A percentile compares a stretch with the other conserved stretches of the same genome.
phyloP scores from a whole-genome alignment of 139 green algal genomes.

The Coccomyxa sp. region DNA sequence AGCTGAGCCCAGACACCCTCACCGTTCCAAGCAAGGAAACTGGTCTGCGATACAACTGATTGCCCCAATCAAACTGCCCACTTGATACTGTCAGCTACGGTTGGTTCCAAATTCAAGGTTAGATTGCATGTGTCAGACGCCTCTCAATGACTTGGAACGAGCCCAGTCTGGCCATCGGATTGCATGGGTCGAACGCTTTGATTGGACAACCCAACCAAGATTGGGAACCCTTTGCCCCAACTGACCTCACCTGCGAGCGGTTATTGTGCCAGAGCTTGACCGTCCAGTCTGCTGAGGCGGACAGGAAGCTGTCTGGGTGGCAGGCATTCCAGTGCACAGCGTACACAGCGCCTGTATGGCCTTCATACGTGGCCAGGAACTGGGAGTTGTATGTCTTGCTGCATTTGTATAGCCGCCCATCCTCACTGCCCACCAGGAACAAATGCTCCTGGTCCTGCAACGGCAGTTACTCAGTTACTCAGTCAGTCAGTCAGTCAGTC shows the following conservation, averaged over 20 bases:
- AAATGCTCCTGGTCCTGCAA: slow-evolving; percentile 48
- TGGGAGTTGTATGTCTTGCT: slow-evolving; percentile 77
- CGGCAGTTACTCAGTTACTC: background rate
- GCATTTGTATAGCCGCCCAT: slow-evolving; percentile 85
- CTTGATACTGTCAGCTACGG: background rate
- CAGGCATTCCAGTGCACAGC: slow-evolving; percentile 78
- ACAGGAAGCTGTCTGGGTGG: slow-evolving; percentile 79
- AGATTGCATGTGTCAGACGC: background rate
- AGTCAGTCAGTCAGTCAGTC: no score
- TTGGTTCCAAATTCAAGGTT: background rate
- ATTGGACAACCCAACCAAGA: no score
- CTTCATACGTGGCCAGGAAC: slow-evolving; percentile 76
- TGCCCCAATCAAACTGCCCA: background rate
- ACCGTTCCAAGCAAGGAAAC: background rate
- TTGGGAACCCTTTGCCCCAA: no score
- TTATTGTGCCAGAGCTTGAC: slow-evolving; percentile 69
- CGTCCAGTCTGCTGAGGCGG: slow-evolving; percentile 85
- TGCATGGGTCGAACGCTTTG: no score
- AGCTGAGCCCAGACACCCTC: no score
- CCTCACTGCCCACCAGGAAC: slow-evolving; percentile 87
- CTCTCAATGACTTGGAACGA: no score
- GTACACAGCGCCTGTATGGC: slow-evolving; percentile 78
- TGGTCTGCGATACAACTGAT: background rate
- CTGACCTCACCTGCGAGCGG: background rate
- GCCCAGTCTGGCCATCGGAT: no score